Percentiles rank a stretch among this genome's conserved stretches.
phyloP scores from a whole-genome alignment of 768 basidiomycete genomes.

The Serendipita sp. region DNA sequence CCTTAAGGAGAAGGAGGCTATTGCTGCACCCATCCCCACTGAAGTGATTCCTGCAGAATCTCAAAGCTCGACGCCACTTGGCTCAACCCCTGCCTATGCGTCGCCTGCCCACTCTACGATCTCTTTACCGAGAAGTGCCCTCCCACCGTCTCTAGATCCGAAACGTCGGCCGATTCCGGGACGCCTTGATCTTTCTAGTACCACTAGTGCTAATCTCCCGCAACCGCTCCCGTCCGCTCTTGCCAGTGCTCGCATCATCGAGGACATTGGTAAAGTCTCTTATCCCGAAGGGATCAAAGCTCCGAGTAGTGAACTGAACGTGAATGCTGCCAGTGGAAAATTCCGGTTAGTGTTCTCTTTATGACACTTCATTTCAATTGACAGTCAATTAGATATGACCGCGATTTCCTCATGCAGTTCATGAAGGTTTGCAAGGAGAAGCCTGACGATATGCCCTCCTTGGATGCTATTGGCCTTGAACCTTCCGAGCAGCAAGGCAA shows the following conservation, averaged over 20 bases:
- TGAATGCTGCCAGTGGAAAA: constrained; percentile 69
- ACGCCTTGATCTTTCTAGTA: constrained; percentile 49
- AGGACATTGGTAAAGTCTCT: constrained; percentile 55
- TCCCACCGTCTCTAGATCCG: constrained; percentile 10
- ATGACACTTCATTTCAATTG: neutral
- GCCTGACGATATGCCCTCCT: constrained; percentile 74
- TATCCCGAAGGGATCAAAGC: constrained; percentile 77
- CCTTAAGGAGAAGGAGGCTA: neutral
- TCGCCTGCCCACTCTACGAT: constrained; percentile 8
- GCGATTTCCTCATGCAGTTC: constrained; percentile 94
- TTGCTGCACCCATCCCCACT: constrained; percentile 13
- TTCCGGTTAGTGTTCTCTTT: constrained; percentile 42
- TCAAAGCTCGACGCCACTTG: constrained; percentile 10
- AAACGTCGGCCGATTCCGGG: constrained; percentile 40
- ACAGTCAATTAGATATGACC: constrained; percentile 57
- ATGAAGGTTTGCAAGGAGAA: constrained; percentile 91
- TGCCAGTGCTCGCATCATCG: constrained; percentile 70
- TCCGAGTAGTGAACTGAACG: constrained; percentile 73
- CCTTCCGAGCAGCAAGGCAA: constrained; percentile 42
- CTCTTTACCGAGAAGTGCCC: constrained; percentile 9
- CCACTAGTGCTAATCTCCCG: constrained; percentile 29
- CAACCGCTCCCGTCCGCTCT: constrained; percentile 36
- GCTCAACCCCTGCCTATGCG: neutral
- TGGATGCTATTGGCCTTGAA: constrained; percentile 84
- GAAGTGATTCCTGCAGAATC: constrained; percentile 15